Evolutionary conservation across 345 rosid genomes (phyloP).

Genomic region (Brassica napus): Da-Ae NC_063443.1:6338001-6338500

Average conservation of each 20-base stretch:
- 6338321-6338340: not conserved
- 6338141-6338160: not conserved
- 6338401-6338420: not conserved
- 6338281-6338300: not conserved
- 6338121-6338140: not conserved
- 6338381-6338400: not conserved
- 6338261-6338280: not conserved
- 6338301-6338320: not conserved
- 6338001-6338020: not conserved
- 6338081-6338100: not conserved
- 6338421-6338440: not conserved
- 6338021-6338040: not conserved
- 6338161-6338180: too few relatives aligned
- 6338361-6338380: not conserved
- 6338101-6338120: not conserved
- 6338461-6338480: not conserved
- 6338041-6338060: not conserved
- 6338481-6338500: not conserved
- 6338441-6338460: not conserved
- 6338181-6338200: too few relatives aligned
- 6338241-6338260: too few relatives aligned
- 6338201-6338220: too few relatives aligned
- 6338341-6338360: not conserved
- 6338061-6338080: not conserved
- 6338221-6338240: too few relatives aligned